Base-by-base conservation (phyloP, 352 stramenopile species). In the Phytophthora multivora region DNA sequence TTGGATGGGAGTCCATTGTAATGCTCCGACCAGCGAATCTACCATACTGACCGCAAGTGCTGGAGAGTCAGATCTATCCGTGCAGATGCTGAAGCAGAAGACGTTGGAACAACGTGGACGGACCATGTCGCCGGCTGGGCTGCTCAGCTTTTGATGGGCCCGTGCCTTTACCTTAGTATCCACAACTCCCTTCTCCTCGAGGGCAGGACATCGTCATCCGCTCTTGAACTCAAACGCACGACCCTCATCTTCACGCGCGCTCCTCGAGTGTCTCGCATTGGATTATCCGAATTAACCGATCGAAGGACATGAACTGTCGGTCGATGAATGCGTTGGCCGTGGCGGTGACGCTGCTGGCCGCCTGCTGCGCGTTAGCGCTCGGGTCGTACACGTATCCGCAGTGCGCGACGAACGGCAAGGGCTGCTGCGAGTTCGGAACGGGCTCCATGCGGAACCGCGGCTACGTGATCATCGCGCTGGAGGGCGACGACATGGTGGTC, bases 391-490 rank as follows among this genome's bases (percentile, higher is more conserved):
- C 82, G 66, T 91, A 85, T 66, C 82, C 82, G 4, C 51, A 81
- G 55, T 91, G 83, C 69, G 28, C 58, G 13, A 46, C 30, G 2
- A 65, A 69, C 33, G 78, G 60, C 35, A 71, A 71, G 30, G 77
- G 72, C 53, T 90, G 83, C 69, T 91, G 80, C 61, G 50, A 64
- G 30, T 86, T 87, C 31, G 77, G 75, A 55, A 74, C 59, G 30
- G 70, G 69, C 18, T 72, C 59, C 35, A 91, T 91, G 83, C 71
- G 65, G 40, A 77, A 80, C 59, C 83, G 69, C 25, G 83, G 83
- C 25, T 89, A 87, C 66, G 61, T 86, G 10, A 74, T 90, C 26
- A 55, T 86, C 35, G 49, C 55, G 33, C 25, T 88, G 38, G 58
- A 77, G 40, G 73, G 73, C 10, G 68, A 72, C 31, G 77, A 79